Evolutionary conservation across 805 yeast genomes (phyloP).

Genomic region (Ogataea ganodermae): DNA sequence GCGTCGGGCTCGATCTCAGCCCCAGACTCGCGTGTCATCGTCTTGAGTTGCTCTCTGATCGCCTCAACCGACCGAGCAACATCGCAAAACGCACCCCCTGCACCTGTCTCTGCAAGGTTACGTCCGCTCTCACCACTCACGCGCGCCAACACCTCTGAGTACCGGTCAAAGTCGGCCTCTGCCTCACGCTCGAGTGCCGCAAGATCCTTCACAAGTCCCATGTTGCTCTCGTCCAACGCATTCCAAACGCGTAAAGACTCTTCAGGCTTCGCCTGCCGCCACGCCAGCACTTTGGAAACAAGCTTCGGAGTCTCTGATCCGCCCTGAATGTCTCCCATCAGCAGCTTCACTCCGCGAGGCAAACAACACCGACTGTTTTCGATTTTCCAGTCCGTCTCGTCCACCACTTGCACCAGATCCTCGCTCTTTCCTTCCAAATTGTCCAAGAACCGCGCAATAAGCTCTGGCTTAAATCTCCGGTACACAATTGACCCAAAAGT

Average conservation of each 20-base stretch:
- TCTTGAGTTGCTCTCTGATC: conserved; percentile 60
- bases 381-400: conserved; percentile 60
- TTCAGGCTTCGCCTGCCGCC: conserved; percentile 61
- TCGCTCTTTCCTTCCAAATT: conserved; percentile 23
- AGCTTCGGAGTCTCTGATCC: conserved; percentile 95
- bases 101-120: conserved; percentile 13
- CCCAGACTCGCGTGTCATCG: conserved; percentile 62
- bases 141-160: conserved; percentile 31
- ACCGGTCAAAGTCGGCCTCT: conserved; percentile 35
- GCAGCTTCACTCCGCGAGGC: conserved; percentile 66
- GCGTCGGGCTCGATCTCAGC: conserved; percentile 86
- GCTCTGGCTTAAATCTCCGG: conserved; percentile 65
- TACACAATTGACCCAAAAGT: conserved; percentile 87
- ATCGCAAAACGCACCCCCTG: conserved; percentile 27
- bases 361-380: conserved; percentile 54
- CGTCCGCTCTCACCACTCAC: background rate
- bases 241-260: conserved; percentile 55
- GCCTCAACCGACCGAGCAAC: conserved; percentile 43
- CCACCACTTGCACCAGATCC: conserved; percentile 40
- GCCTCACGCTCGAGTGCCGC: conserved; percentile 39
- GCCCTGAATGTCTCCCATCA: conserved; percentile 92
- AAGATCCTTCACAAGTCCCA: conserved; percentile 52
- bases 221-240: conserved; percentile 59
- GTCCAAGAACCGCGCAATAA: conserved; percentile 38
- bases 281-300: conserved; percentile 70